Percentiles rank a stretch among this genome's conserved stretches.
Conservation (phyloP, 148 eudicot species). For the Silene conica region DNA sequence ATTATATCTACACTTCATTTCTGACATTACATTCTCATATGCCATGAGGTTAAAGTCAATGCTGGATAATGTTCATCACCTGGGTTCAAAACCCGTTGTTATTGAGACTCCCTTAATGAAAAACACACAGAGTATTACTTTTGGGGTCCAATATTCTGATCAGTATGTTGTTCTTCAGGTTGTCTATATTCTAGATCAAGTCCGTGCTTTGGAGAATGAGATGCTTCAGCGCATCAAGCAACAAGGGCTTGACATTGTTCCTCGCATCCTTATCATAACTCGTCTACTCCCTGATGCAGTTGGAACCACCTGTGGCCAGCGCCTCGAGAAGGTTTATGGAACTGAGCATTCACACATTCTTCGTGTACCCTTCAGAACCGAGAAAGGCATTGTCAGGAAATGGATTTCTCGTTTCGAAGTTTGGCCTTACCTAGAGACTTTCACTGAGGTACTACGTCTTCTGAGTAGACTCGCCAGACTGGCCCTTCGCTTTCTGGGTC, state of each 20-base stretch:
- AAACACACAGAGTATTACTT: too few relatives aligned
- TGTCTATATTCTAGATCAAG: slow-evolving; percentile 98
- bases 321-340: slow-evolving; percentile 88
- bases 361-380: slow-evolving; percentile 91
- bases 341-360: slow-evolving; percentile 88
- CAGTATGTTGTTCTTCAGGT: slow-evolving; percentile 35
- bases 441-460: slow-evolving; percentile 61
- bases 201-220: slow-evolving; percentile 92
- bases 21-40: background rate
- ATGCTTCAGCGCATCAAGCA: slow-evolving; percentile 88
- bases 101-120: too few relatives aligned
- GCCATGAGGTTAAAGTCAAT: background rate
- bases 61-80: too few relatives aligned
- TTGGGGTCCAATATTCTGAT: background rate
- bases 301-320: slow-evolving; percentile 93
- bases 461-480: background rate
- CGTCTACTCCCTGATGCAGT: slow-evolving; percentile 92
- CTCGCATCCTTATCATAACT: slow-evolving; percentile 89
- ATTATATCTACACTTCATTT: background rate
- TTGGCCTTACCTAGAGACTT: slow-evolving; percentile 97
- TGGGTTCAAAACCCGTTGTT: too few relatives aligned
- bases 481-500: background rate
- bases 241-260: slow-evolving; percentile 88
- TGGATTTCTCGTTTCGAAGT: slow-evolving; percentile 99
- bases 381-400: slow-evolving; percentile 84